phyloP scores from a whole-genome alignment of 73 alveolate genomes.

The Paramecium caudatum region DNA sequence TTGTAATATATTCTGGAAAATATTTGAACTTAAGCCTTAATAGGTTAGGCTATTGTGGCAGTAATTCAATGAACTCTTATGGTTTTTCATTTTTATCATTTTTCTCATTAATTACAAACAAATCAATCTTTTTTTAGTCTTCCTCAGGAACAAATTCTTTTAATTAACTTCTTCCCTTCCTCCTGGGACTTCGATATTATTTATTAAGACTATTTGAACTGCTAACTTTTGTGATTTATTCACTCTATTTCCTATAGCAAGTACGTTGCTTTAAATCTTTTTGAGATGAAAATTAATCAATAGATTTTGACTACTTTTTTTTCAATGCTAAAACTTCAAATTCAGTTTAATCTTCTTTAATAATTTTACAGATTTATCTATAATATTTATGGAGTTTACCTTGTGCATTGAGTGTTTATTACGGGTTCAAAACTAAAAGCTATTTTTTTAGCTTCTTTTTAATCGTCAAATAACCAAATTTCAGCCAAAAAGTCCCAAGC shows the following conservation, averaged over 20 bases:
- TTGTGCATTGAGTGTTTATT: conserved; percentile 86
- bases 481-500: conserved; percentile 91
- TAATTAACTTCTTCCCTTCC: conserved; percentile 31
- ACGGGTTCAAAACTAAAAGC: conserved; percentile 90
- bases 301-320: conserved; percentile 31
- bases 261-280: neutral
- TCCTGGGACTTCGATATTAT: conserved; percentile 45
- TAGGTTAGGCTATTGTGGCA: neutral
- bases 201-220: neutral
- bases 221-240: conserved; percentile 1
- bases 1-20: conserved; percentile 33
- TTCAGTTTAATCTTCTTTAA: conserved; percentile 40
- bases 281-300: neutral
- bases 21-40: conserved; percentile 38
- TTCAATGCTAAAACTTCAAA: neutral
- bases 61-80: conserved; percentile 7
- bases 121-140: conserved; percentile 26
- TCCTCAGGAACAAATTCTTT: neutral
- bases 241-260: conserved; percentile 47
- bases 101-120: conserved; percentile 47
- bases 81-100: conserved; percentile 11
- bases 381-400: conserved; percentile 36
- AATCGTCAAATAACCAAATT: conserved; percentile 89
- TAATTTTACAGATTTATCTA: conserved; percentile 86
- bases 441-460: conserved; percentile 77